Percentiles rank a stretch among this genome's conserved stretches.
These are phyloP conservation scores for Neonectria hederae DNA, from an alignment of 2,329 filamentous ascomycete species.

Conservation along the genomic window DNA sequence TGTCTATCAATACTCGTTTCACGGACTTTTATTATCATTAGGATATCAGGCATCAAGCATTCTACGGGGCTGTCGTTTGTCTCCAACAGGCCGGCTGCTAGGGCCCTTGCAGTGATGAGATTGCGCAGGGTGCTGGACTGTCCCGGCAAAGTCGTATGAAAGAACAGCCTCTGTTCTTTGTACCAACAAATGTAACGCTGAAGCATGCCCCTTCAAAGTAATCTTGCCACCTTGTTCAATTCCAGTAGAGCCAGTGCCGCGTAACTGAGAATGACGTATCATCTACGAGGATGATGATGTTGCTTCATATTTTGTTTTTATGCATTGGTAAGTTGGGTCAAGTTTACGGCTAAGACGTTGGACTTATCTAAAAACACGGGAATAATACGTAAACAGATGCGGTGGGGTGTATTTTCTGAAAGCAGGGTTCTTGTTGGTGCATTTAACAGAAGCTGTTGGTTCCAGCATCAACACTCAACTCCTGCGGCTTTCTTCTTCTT, in stretches of 20 bases:
- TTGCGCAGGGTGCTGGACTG: background rate
- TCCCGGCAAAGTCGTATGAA: background rate
- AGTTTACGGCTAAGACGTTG: background rate
- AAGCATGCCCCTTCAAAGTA: too few species aligned
- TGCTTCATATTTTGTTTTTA: background rate
- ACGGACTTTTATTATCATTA: background rate
- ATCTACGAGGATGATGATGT: background rate
- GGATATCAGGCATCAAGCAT: background rate
- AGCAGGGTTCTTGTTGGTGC: background rate
- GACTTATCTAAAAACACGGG: background rate
- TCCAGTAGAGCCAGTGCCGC: background rate
- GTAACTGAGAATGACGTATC: background rate
- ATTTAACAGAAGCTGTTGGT: background rate
- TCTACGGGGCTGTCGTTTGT: background rate
- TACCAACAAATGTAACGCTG: background rate
- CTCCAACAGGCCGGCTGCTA: background rate
- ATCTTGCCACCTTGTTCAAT: background rate
- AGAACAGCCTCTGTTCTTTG: background rate
- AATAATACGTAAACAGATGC: background rate
- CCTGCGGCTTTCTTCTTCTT: background rate
- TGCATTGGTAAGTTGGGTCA: background rate
- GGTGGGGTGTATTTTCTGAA: background rate
- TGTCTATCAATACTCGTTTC: background rate
- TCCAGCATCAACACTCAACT: background rate
- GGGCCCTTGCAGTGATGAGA: background rate